phyloP scores from a whole-genome alignment of 768 basidiomycete species.

The Lactarius sanguifluus region DNA sequence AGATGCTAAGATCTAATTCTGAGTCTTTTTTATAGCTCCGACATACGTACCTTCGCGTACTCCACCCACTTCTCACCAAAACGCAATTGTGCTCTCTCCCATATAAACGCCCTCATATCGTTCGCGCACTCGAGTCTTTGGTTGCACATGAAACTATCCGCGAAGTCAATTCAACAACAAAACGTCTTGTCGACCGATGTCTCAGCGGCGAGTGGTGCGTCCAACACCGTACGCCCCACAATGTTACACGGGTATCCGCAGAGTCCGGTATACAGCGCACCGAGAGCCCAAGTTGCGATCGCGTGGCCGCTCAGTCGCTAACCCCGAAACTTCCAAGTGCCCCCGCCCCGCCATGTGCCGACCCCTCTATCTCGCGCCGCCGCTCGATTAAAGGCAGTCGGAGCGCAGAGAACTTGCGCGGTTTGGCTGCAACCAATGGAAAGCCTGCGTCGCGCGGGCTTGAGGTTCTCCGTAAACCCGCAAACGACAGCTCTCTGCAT shows the following conservation, averaged over 20 bases:
- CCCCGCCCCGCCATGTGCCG: constrained; percentile 38
- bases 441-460: constrained; percentile 18
- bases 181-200: constrained; percentile 89
- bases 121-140: constrained; percentile 76
- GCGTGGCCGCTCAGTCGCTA: constrained; percentile 34
- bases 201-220: constrained; percentile 86
- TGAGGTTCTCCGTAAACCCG: constrained; percentile 30
- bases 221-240: constrained; percentile 49
- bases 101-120: constrained; percentile 91
- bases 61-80: constrained; percentile 92
- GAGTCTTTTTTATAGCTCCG: constrained; percentile 57
- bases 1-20: background rate
- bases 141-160: constrained; percentile 71
- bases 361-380: constrained; percentile 34
- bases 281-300: constrained; percentile 34
- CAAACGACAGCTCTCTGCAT: constrained; percentile 37
- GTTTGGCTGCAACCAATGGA: background rate
- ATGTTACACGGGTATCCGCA: constrained; percentile 5
- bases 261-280: constrained; percentile 31
- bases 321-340: constrained; percentile 22
- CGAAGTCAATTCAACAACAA: constrained; percentile 84
- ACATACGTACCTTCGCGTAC: constrained; percentile 94
- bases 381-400: constrained; percentile 60
- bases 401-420: constrained; percentile 61
- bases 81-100: constrained; percentile 84